Evolutionary conservation across 371 early-diverging fungal genomes (phyloP).

Genomic region (Mortierella sp.): DNA sequence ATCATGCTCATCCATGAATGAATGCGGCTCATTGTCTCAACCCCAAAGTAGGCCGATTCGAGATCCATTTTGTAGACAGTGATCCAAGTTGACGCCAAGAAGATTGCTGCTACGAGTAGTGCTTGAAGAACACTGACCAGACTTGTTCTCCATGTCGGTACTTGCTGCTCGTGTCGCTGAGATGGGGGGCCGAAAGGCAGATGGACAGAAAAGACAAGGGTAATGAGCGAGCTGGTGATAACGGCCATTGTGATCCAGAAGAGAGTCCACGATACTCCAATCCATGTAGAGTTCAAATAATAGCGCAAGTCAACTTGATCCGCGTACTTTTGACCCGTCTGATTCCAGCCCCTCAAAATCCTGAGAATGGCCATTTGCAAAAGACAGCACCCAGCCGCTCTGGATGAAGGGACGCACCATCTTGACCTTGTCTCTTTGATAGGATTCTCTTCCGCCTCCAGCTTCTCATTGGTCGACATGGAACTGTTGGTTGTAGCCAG

Average conservation of each 20-base stretch:
- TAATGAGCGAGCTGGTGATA: slow-evolving; percentile 8
- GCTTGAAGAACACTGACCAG: slow-evolving; percentile 15
- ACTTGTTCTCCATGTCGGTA: slow-evolving; percentile 17
- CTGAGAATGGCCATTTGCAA: slow-evolving; percentile 53
- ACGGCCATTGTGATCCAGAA: slow-evolving; percentile 21
- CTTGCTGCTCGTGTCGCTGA: background rate
- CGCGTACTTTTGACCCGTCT: slow-evolving; percentile 61
- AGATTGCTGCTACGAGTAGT: slow-evolving; percentile 3
- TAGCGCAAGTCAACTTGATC: slow-evolving; percentile 63
- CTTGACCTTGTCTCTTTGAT: background rate
- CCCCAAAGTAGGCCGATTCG: slow-evolving; percentile 34
- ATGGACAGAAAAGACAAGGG: slow-evolving; percentile 4
- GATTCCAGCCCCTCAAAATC: slow-evolving; percentile 57
- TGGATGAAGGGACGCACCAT: background rate
- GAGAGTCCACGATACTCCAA: slow-evolving; percentile 47
- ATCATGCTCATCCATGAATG: slow-evolving; percentile 26
- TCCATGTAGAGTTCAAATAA: slow-evolving; percentile 56
- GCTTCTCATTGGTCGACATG: background rate
- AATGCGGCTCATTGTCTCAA: slow-evolving; percentile 14
- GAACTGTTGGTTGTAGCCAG: background rate
- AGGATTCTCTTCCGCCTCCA: background rate
- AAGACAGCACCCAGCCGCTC: slow-evolving; percentile 26
- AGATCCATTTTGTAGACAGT: slow-evolving; percentile 48
- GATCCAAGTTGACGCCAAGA: slow-evolving; percentile 33
- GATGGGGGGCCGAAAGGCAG: background rate